Base-by-base conservation (phyloP, 108 stramenopile species). In the Discostella pseudostelligera region DNA sequence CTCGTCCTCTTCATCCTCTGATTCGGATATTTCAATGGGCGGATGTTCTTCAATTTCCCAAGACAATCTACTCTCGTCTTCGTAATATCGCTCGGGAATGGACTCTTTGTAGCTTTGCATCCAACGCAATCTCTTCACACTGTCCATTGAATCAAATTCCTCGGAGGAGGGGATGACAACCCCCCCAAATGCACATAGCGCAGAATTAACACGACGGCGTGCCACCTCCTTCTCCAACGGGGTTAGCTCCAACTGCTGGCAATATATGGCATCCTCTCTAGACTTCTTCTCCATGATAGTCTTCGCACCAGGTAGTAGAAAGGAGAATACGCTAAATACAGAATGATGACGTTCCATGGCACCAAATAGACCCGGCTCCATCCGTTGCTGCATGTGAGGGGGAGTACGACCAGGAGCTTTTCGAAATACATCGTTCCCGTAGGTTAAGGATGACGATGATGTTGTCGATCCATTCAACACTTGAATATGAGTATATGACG, bases 21-120 rank as follows among this genome's bases (percentile, higher is more conserved):
- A 80, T 6, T 74, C 72, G 8, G 68, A 65, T 26, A 66, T 39
- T 19, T 69, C 76, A 14, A 93, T 82, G 8, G 91, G 91, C 36
- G 91, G 88, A 56, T 74, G 58, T 47, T 89, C 88, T 66, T 93
- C 91, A 37, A 88, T 79, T 49, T 93, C 91, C 91, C 91, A 93
- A 16, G 91, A 93, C 49, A 93, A 55, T 12, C 91, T 70, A 73
- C 76, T 88, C 45, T 93, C 86, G 55, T 89, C 87, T 50, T 93
- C 91, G 54, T 88, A 93, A 66, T 88, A 93, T 55, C 91, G 81
- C 13, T 79, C 68, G 25, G 87, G 79, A 29, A 93, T 44, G 26
- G 59, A 55, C 35, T 88, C 81, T 47, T 82, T 83, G 63, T 93
- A 93, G 51, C 74, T 82, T 21, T 47, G 48, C 24, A 46, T 62